A percentile compares a stretch with the other conserved stretches of the same genome.
These are phyloP conservation scores for Sodiomyces alkalinus DNA, from an alignment of 2,329 filamentous ascomycete species.

Conservation along the genomic window DNA sequence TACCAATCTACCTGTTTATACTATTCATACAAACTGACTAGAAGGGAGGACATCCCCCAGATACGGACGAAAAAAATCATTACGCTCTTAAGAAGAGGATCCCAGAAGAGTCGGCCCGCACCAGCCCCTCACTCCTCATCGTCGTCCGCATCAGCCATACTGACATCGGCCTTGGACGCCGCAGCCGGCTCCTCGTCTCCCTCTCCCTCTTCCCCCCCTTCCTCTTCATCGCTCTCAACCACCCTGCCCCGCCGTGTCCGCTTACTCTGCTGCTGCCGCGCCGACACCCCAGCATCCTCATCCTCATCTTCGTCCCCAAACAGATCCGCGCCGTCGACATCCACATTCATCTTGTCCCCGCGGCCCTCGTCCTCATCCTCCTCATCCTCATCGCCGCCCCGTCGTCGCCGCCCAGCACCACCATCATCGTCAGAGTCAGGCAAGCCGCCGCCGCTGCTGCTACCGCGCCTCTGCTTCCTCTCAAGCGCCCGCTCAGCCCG, in stretches of 20 bases:
- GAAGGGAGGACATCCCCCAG: too few species aligned
- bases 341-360: constrained; percentile 37
- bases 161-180: constrained; percentile 19
- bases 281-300: constrained; percentile 35
- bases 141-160: constrained; percentile 23
- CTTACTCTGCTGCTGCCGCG: constrained; percentile 27
- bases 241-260: constrained; percentile 31
- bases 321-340: constrained; percentile 21
- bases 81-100: too few species aligned
- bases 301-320: constrained; percentile 28
- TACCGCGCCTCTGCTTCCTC: too few species aligned
- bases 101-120: too few species aligned
- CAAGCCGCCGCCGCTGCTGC: too few species aligned
- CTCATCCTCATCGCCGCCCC: constrained; percentile 14
- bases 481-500: constrained; percentile 27
- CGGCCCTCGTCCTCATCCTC: constrained; percentile 12
- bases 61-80: too few species aligned
- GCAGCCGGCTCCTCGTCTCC: constrained; percentile 12
- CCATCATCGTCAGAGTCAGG: constrained; percentile 20
- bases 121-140: constrained; percentile 15
- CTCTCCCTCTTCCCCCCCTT: constrained; percentile 20
- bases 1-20: too few species aligned
- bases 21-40: too few species aligned
- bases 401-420: constrained; percentile 16
- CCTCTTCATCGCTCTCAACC: constrained; percentile 39